Evolutionary conservation across 805 yeast genomes (phyloP), one percentile per base, ranked within the genome.

Genomic region (Jamesozyma piceae): DNA sequence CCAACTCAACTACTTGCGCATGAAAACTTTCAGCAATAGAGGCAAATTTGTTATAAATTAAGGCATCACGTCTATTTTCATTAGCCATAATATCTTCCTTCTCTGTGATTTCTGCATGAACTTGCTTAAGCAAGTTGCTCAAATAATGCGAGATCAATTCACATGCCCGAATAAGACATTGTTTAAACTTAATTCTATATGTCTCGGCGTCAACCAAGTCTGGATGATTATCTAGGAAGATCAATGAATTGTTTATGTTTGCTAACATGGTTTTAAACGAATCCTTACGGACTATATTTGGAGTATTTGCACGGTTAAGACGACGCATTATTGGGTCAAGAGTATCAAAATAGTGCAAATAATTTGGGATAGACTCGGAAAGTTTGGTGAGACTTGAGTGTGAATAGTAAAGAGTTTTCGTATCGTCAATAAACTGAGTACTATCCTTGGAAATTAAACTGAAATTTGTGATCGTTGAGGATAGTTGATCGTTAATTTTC

Each of bases 141-240:
- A 84, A 62, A 55, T 80, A 86, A 53, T 80, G 84, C 48, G 81
- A 73, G 14, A 87, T 75, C 45, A 90, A 66, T 0, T 92, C 78
- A 37, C 87, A 69, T 1, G 94, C 80, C 45, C 95, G 72, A 1
- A 89, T 78, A 72, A 87, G 70, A 54, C 95, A 85, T 52, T 85
- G 94, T 47, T 83, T 76, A 64, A 85, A 86, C 45, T 89, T 73
- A 48, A 78, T 75, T 38, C 72, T 73, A 57, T 84, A 87, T 2
- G 76, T 55, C 22, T 79, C 90, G 10, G 75, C 67, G 42, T 88
- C 95, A 54, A 75, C 78, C 54, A 82, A 82, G 44, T 78, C 78
- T 5, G 68, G 61, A 41, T 79, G 74, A 2, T 65, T 62, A 8
- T 70, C 67, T 4, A 80, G 69, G 57, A 85, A 89, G 2, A 54